Percentiles rank a stretch among this genome's conserved stretches.
These are phyloP conservation scores for Xylaria longipes DNA, from an alignment of 495 filamentous ascomycete genomes.

Conservation along the genomic window DNA sequence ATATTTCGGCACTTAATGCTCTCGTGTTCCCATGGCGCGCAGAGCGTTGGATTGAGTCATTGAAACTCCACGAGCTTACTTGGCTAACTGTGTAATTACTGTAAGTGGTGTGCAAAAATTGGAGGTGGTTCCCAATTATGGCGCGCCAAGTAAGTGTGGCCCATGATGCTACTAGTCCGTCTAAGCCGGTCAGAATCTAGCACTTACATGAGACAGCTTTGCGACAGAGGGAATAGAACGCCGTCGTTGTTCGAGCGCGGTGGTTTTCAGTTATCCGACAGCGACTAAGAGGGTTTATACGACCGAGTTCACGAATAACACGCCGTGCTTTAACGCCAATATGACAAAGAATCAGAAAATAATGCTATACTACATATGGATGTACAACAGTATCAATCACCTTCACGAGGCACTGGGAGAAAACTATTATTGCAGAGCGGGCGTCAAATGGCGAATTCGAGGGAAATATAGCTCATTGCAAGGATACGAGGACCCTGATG, in stretches of 20 bases:
- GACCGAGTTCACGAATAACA: background rate
- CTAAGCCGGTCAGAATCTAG: background rate
- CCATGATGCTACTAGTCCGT: background rate
- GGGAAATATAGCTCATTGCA: constrained; percentile 4
- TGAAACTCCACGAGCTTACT: background rate
- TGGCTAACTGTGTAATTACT: constrained; percentile 2
- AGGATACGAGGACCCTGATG: background rate
- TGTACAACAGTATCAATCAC: constrained; percentile 10
- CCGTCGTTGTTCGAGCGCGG: background rate
- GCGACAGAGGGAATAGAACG: background rate
- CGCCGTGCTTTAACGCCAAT: background rate
- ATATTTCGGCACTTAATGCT: background rate
- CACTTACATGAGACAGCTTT: background rate
- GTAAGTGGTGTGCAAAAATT: constrained; percentile 2
- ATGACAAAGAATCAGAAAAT: too few species aligned
- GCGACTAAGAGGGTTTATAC: background rate
- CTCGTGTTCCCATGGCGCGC: background rate
- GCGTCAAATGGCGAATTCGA: background rate
- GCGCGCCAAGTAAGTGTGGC: constrained; percentile 20
- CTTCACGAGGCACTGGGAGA: constrained; percentile 3
- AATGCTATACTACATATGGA: constrained; percentile 26
- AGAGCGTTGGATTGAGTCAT: background rate
- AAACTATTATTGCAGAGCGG: background rate
- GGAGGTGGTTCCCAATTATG: background rate
- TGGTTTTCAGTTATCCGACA: background rate